Base-by-base conservation (phyloP, 306 rosid genomes). In the Malus asiatica region DNA sequence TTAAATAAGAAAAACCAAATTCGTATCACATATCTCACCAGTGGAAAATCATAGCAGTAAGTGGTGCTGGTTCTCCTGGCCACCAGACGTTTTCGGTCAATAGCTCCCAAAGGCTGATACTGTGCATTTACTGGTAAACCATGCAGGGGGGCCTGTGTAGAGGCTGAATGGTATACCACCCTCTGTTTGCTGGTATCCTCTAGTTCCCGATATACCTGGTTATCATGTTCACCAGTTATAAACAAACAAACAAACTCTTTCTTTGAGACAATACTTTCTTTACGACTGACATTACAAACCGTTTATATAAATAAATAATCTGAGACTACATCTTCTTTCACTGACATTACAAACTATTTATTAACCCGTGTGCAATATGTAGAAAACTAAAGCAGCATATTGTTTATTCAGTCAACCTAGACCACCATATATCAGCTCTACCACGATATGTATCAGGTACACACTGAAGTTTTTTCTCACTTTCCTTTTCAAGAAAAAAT, bases 1-100 rank as follows among this genome's bases (percentile, higher is more conserved):
- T n/a, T 3, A 51, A 73, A 30, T 52, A 51, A 73, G 71, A 11
- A 74, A n/a, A 78, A 27, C n/a, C 51, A 44, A 66, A 60, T 71
- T 25, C 12, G 67, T 38, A 63, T 70, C 72, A 73, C 14, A 66
- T 87, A 66, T 87, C 96, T 84, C 78, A 92, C 98, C 91, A 95
- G 84, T 48, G 98, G 98, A 71, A 95, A 95, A 83, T 95, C 98
- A 70, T 95, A 92, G 89, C 98, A 95, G 83, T 92, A 95, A 45
- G 98, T 95, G 77, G 98, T 95, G 84, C 82, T 90, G 82, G 84
- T 95, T 84, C 85, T 90, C 89, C 98, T 88, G 53, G 98, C 97
- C 79, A 82, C 46, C 69, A 92, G 93, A 61, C 97, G 97, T 72
- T 88, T 95, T 70, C 88, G 86, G 73, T 92, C 97, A 74, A 90